Evolutionary conservation across 2,329 filamentous ascomycete genomes (phyloP), one percentile per base, ranked within the genome.

Genomic region (Claviceps purpurea): DNA sequence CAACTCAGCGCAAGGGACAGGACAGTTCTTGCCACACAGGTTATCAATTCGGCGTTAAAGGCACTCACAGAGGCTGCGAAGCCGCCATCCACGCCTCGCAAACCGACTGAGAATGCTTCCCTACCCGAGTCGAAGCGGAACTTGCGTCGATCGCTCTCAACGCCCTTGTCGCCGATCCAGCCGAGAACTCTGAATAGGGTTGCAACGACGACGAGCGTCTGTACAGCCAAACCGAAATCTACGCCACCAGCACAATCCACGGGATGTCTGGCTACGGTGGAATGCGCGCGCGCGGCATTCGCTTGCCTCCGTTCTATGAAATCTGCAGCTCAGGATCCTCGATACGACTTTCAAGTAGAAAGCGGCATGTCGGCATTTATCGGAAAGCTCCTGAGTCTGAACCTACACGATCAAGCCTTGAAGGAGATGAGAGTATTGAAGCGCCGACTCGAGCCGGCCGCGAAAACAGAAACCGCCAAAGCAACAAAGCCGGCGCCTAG

Each of bases 41-140:
- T 88, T 39, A 79, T 89, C 60, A 91, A 90, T 63, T 71, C 73
- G 6, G 75, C 82, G 1, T 72, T 90, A 41, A 89, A 86, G 60
- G 74, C 77, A 10, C 73, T 91, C 3, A 75, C 76, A n/a, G 81
- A 86, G 52, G 81, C 81, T 0, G 73, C 81, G 20, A 89, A 82
- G 62, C 65, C 70, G 2, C 56, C 60, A 4, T 51, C 64, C 2
- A 63, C 66, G 14, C 61, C 68, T 7, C 58, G 60, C n/a, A 64
- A 65, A 42, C 63, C 55, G 54, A 64, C 67, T 40, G 64, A 67
- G 45, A 67, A 68, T 34, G 50, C 51, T 24, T 58, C 56, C 47
- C 62, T 72, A 60, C 57, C 67, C 59, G 40, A 61, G 59, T 55
- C 69, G 59, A 64, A 74, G 40, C 61, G 66, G 60, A 60, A 68